phyloP scores from a whole-genome alignment of 73 alveolate species.

The Breviolum minutum region DNA sequence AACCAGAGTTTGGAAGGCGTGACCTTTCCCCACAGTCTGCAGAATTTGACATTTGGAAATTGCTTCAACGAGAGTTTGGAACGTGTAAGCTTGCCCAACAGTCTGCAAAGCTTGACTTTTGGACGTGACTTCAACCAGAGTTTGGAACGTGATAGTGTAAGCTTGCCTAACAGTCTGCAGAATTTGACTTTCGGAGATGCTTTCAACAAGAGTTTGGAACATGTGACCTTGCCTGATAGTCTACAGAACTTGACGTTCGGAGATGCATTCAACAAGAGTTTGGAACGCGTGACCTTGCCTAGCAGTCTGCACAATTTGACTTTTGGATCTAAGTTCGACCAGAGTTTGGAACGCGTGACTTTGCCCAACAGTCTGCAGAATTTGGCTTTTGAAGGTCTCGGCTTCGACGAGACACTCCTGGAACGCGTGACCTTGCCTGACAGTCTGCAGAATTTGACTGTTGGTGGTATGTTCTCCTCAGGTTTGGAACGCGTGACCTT shows the following conservation, averaged over 20 bases:
- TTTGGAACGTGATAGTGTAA: not conserved
- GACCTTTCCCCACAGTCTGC: not conserved
- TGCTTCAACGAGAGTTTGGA: not conserved
- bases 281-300: not conserved
- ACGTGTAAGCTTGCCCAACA: not conserved
- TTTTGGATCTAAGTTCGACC: not conserved
- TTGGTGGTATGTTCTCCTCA: not conserved
- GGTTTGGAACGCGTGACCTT: not conserved
- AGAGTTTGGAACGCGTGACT: not conserved
- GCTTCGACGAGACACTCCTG: not conserved
- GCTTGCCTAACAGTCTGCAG: not conserved
- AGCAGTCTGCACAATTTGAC: not conserved
- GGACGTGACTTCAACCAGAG: not conserved
- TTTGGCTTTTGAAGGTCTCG: conserved; percentile 12
- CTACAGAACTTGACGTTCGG: not conserved
- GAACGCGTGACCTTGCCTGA: not conserved
- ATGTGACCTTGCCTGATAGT: not conserved
- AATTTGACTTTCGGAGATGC: not conserved
- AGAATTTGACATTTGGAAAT: not conserved
- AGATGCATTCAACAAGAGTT: not conserved
- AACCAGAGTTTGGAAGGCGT: not conserved
- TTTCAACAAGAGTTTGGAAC: not conserved
- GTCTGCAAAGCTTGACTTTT: not conserved
- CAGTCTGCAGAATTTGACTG: not conserved
- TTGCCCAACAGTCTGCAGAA: not conserved